A percentile compares a stretch with the other conserved stretches of the same genome.
Evolutionary conservation across 73 alveolate species (phyloP).

Genomic region (Uronychia binucleata): DNA sequence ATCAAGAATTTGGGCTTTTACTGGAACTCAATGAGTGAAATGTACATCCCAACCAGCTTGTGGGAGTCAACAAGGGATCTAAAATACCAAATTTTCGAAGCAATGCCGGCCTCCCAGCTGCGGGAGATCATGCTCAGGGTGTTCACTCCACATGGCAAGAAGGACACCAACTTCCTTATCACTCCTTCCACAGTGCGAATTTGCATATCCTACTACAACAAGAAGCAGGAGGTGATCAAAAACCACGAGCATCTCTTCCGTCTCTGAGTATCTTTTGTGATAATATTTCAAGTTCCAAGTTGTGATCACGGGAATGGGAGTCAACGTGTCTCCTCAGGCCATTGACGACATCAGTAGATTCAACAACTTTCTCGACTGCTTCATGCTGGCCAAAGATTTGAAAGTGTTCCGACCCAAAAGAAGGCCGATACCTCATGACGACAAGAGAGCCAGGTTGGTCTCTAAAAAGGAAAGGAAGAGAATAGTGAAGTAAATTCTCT

Average conservation of each 20-base stretch:
- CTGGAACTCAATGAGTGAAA: constrained; percentile 56
- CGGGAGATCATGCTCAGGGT: constrained; percentile 9
- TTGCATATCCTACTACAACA: constrained; percentile 5
- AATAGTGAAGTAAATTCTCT: constrained; percentile 7
- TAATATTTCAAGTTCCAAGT: neutral
- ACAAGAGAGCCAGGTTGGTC: constrained; percentile 6
- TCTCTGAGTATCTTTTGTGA: neutral
- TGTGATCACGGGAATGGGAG: constrained; percentile 7
- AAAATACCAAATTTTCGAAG: constrained; percentile 38
- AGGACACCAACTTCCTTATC: constrained; percentile 12
- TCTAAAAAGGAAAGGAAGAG: constrained; percentile 9
- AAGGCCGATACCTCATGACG: constrained; percentile 22
- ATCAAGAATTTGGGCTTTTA: constrained; percentile 27
- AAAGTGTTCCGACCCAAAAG: constrained; percentile 33
- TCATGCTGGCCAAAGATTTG: constrained; percentile 25
- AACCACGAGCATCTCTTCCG: neutral
- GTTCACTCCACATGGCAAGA: constrained; percentile 1
- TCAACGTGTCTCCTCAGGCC: constrained; percentile 26
- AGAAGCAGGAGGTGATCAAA: neutral
- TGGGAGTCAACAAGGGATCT: constrained; percentile 40
- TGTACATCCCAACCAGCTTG: constrained; percentile 41
- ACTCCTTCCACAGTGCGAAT: neutral
- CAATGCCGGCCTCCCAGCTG: constrained; percentile 29
- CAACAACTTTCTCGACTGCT: constrained; percentile 12
- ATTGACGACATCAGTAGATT: constrained; percentile 29